A percentile compares a stretch with the other conserved stretches of the same genome.
Evolutionary conservation across 1,284 basidiomycete species (phyloP).

Genomic region (Ustilago lituana): DNA sequence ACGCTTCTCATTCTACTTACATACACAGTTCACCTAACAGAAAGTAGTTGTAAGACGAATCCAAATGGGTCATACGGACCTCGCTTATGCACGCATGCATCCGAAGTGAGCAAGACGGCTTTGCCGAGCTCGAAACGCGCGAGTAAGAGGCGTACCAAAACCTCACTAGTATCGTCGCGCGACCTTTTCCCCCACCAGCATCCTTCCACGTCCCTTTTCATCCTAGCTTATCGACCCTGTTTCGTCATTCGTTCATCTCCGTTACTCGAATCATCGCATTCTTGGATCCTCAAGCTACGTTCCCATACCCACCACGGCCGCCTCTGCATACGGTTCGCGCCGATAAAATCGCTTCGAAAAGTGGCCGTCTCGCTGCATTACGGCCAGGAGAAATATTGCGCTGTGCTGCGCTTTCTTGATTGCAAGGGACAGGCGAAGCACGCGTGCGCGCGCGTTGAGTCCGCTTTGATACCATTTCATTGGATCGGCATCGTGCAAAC

Average conservation of each 20-base stretch:
- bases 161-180: conserved; percentile 20
- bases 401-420: conserved; percentile 5
- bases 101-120: too few relatives aligned
- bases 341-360: conserved; percentile 12
- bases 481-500: too few relatives aligned
- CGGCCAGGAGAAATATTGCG: conserved; percentile 25
- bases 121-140: too few relatives aligned
- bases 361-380: background rate
- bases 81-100: too few relatives aligned
- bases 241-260: background rate
- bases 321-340: background rate
- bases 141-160: too few relatives aligned
- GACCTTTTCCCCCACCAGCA: conserved; percentile 38
- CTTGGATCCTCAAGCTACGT: conserved; percentile 3
- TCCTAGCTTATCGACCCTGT: conserved; percentile 1
- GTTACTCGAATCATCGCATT: conserved; percentile 2
- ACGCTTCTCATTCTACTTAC: too few relatives aligned
- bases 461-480: conserved; percentile 1
- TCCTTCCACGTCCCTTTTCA: conserved; percentile 2
- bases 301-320: conserved; percentile 1
- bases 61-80: too few relatives aligned
- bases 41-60: too few relatives aligned
- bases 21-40: too few relatives aligned
- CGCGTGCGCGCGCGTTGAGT: conserved; percentile 3
- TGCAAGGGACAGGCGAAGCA: background rate